Conservation (phyloP, 768 basidiomycete genomes). For the Tubosaeta brunneosetosa region DNA sequence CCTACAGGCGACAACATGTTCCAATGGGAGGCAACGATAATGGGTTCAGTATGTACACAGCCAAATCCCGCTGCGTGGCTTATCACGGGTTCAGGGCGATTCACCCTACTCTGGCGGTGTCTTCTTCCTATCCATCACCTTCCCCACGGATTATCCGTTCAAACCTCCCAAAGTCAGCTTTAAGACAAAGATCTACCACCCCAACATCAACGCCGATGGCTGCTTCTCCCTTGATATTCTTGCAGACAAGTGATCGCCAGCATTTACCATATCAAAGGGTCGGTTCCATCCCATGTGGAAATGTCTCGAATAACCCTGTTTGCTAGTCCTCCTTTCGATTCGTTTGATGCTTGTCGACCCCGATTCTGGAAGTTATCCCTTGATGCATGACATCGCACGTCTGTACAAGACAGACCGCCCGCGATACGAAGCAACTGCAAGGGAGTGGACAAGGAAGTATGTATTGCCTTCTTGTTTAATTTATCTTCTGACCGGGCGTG, state of each 20-base stretch:
- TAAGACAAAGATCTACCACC: slow-evolving; percentile 99
- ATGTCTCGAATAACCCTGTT: not conserved
- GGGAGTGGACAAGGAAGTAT: slow-evolving; percentile 99
- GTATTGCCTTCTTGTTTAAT: slow-evolving; percentile 24
- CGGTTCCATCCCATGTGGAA: slow-evolving; percentile 16
- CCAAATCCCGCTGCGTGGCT: slow-evolving; percentile 18
- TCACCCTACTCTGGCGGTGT: slow-evolving; percentile 99
- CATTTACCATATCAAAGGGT: slow-evolving; percentile 99
- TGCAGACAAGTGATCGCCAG: slow-evolving; percentile 98
- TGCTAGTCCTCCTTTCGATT: slow-evolving; percentile 87
- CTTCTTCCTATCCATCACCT: slow-evolving; percentile 93
- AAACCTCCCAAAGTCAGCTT: slow-evolving; percentile 99
- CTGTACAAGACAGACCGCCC: slow-evolving; percentile 98
- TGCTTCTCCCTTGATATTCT: slow-evolving; percentile 98
- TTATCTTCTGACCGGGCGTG: not conserved
- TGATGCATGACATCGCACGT: slow-evolving; percentile 98
- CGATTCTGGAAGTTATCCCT: slow-evolving; percentile 97
- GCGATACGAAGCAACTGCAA: slow-evolving; percentile 94
- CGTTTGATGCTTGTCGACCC: slow-evolving; percentile 99
- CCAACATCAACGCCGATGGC: slow-evolving; percentile 99
- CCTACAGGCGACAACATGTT: slow-evolving; percentile 98
- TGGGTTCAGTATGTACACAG: slow-evolving; percentile 81
- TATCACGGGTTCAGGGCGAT: slow-evolving; percentile 61
- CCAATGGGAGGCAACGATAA: slow-evolving; percentile 99
- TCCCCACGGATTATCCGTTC: slow-evolving; percentile 99